Base-by-base conservation (phyloP, 192 early-diverging fungal genomes). In the Pilobolus umbonatus region DNA sequence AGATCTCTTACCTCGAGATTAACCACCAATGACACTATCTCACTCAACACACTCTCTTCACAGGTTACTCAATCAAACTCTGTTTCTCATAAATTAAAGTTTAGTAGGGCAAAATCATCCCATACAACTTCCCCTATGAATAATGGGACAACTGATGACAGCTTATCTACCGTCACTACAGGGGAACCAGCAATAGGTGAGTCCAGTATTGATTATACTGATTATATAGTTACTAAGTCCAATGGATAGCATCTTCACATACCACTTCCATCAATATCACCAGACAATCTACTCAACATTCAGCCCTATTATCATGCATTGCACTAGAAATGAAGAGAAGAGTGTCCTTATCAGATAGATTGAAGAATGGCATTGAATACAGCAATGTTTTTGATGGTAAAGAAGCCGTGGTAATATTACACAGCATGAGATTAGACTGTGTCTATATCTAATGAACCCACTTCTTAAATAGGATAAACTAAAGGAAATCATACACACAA, bases 401-500 rank as follows among this genome's bases (percentile, higher is more conserved):
- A 47, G 45, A 59, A 48, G 57, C 57, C 5, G 57, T 59, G 31
- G 57, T 59, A 59, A 59, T 15, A 35, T 46, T 46, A 28, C 17
- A 31, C 24, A 29, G 15, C 14, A 8, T 7, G 15, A 38, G 15
- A 38, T n/a, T n/a, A n/a, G n/a, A n/a, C n/a, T n/a, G n/a, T n/a
- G n/a, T n/a, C n/a, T n/a, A n/a, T 44, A 2, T 21, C n/a, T 29
- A n/a, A 24, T 29, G 8, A 50, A 32, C 26, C 26, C 17, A 29
- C 28, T n/a, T 31, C 4, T 6, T n/a, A 7, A 7, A 32, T 51
- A 65, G 64, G 64, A 65, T 64, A 87, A 85, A 35, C 75, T 96
- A 25, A 77, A 78, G 24, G 73, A 76, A 11, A 87, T 95, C 17
- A 87, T 94, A 61, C 75, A 81, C 51, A 88, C 89, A 2, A 84